These are phyloP conservation scores for Pleurotus tuoliensis DNA, from an alignment of 768 basidiomycete species.

Conservation along the genomic window DNA sequence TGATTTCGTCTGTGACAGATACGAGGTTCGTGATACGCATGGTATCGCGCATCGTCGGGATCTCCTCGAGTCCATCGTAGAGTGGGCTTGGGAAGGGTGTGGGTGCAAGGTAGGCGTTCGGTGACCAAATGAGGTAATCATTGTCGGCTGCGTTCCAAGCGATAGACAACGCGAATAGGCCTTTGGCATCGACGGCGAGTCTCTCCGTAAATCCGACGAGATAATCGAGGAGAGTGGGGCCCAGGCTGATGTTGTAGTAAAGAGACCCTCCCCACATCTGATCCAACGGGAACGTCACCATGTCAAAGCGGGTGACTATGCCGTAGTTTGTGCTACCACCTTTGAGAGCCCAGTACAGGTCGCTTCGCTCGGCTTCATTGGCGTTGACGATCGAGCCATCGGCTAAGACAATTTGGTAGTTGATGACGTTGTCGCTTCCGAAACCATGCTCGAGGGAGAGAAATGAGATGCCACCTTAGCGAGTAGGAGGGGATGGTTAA, in stretches of 20 bases:
- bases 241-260: constrained; percentile 9
- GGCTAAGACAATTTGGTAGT: constrained; percentile 15
- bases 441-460: constrained; percentile 10
- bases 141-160: constrained; percentile 1
- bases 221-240: constrained; percentile 2
- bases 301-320: constrained; percentile 15
- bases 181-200: constrained; percentile 4
- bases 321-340: constrained; percentile 16
- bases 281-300: constrained; percentile 8
- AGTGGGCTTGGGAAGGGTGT: constrained; percentile 5
- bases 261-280: constrained; percentile 14
- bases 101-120: constrained; percentile 6
- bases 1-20: neutral
- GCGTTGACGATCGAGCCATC: constrained; percentile 10
- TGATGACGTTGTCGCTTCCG: constrained; percentile 10
- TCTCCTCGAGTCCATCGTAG: constrained; percentile 5
- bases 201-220: constrained; percentile 8
- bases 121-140: constrained; percentile 11
- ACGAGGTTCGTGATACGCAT: constrained; percentile 6
- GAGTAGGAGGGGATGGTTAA: neutral
- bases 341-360: constrained; percentile 16
- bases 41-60: constrained; percentile 6
- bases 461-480: constrained; percentile 15
- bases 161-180: constrained; percentile 7
- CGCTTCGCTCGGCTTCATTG: constrained; percentile 8